Conservation (phyloP, 208 protist genomes). For the Wallacemonas rigidus region DNA sequence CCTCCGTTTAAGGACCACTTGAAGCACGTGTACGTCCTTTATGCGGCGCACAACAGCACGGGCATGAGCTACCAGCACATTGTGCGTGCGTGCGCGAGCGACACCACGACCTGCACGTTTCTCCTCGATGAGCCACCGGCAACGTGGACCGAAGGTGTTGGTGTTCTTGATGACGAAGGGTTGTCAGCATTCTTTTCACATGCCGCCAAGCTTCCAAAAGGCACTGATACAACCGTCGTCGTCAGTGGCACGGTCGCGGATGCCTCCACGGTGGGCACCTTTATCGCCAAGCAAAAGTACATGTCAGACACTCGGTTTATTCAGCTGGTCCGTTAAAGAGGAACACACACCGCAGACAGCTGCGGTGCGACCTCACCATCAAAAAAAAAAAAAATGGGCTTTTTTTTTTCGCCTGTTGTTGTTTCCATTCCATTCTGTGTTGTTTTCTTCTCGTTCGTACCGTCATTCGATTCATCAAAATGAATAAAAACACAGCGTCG, state of each 20-base stretch:
- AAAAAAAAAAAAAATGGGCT: slow-evolving; percentile 21
- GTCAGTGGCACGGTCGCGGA: slow-evolving; percentile 12
- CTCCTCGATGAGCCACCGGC: slow-evolving; percentile 26
- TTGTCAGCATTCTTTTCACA: slow-evolving; percentile 4
- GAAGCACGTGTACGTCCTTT: slow-evolving; percentile 8
- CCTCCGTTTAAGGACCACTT: slow-evolving; percentile 3
- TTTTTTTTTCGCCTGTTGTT: not conserved
- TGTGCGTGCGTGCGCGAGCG: not conserved
- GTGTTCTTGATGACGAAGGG: slow-evolving; percentile 15
- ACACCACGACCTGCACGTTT: slow-evolving; percentile 12
- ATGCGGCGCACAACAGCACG: slow-evolving; percentile 14
- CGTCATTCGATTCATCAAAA: too few relatives aligned
- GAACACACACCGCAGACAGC: not conserved
- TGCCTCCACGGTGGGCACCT: not conserved
- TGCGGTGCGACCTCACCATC: not conserved
- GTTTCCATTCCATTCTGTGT: too few relatives aligned
- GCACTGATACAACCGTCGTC: slow-evolving; percentile 5
- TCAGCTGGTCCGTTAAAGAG: slow-evolving; percentile 7
- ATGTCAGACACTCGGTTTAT: not conserved
- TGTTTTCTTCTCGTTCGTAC: too few relatives aligned
- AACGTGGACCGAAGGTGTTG: slow-evolving; percentile 26
- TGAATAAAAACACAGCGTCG: too few relatives aligned
- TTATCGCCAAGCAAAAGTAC: not conserved
- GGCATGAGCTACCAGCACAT: slow-evolving; percentile 22
- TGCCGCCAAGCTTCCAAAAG: slow-evolving; percentile 6